Percentiles rank a stretch among this genome's conserved stretches.
phyloP scores from a whole-genome alignment of 169 alveolate species.

The Hammondia hammondi region DNA sequence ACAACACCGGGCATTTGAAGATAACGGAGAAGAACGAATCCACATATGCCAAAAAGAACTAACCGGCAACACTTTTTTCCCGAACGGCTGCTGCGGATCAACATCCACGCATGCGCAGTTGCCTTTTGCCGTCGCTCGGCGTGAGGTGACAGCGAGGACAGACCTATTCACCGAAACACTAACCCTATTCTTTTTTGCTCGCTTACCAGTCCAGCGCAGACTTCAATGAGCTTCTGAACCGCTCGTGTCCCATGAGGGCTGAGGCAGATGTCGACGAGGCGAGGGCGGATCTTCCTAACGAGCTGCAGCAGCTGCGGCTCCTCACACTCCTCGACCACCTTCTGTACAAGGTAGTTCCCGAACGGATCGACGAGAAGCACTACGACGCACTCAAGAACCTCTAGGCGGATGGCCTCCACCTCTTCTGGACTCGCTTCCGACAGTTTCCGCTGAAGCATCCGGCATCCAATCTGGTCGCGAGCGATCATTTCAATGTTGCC shows the following conservation, averaged over 20 bases:
- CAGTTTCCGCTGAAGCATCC: conserved; percentile 58
- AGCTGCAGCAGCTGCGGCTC: conserved; percentile 76
- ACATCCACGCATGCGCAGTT: too few relatives aligned
- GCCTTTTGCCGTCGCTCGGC: too few relatives aligned
- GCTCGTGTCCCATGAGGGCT: conserved; percentile 95
- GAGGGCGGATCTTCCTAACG: conserved; percentile 79
- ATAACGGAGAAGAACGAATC: too few relatives aligned
- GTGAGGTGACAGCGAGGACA: too few relatives aligned
- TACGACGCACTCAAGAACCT: conserved; percentile 78
- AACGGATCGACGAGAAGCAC: conserved; percentile 92
- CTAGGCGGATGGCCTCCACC: conserved; percentile 63
- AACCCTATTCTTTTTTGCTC: background rate
- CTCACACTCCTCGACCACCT: conserved; percentile 86
- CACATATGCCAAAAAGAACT: too few relatives aligned
- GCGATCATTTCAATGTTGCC: conserved; percentile 24
- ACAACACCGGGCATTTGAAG: too few relatives aligned
- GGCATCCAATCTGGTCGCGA: conserved; percentile 65
- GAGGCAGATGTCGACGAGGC: conserved; percentile 83
- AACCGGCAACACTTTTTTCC: too few relatives aligned
- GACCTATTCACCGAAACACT: too few relatives aligned
- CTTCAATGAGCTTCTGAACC: conserved; percentile 92
- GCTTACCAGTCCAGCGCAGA: conserved; percentile 50
- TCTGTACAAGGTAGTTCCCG: conserved; percentile 94
- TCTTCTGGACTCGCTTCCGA: conserved; percentile 58
- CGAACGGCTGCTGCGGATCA: background rate